Conservation (phyloP, 257 asterid species). For the Salvia hispanica region DNA sequence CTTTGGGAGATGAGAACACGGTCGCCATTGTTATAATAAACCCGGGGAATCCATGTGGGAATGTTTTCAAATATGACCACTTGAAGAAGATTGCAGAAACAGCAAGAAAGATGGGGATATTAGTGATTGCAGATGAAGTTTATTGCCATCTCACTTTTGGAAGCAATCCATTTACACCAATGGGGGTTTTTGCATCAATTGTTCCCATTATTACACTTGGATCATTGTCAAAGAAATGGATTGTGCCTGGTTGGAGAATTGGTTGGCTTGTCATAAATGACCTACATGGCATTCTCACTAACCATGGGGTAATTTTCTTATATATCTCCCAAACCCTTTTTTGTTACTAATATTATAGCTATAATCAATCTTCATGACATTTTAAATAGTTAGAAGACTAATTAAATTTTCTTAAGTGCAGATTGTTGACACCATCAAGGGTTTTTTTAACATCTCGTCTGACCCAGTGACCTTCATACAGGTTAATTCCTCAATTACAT, state of each 20-base stretch:
- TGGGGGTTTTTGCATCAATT: constrained; percentile 81
- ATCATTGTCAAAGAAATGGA: constrained; percentile 80
- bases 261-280: constrained; percentile 81
- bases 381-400: too few species aligned
- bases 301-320: constrained; percentile 83
- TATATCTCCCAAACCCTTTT: too few species aligned
- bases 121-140: constrained; percentile 85
- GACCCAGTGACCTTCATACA: constrained; percentile 79
- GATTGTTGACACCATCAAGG: constrained; percentile 68
- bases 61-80: constrained; percentile 72
- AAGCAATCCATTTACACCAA: constrained; percentile 62
- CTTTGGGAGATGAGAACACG: constrained; percentile 67
- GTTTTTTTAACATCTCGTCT: constrained; percentile 56
- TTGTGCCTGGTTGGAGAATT: constrained; percentile 86
- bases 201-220: constrained; percentile 75
- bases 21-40: constrained; percentile 76
- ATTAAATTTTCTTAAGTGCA: constrained; percentile 31
- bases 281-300: constrained; percentile 57
- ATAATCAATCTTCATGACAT: too few species aligned
- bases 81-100: constrained; percentile 83
- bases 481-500: constrained; percentile 38
- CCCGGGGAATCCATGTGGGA: constrained; percentile 94
- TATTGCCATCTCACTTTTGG: constrained; percentile 73
- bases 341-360: too few species aligned
- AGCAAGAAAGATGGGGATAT: constrained; percentile 75